These are phyloP conservation scores for Botryotinia narcissicola DNA, from an alignment of 2,329 filamentous ascomycete genomes.

Conservation along the genomic window DNA sequence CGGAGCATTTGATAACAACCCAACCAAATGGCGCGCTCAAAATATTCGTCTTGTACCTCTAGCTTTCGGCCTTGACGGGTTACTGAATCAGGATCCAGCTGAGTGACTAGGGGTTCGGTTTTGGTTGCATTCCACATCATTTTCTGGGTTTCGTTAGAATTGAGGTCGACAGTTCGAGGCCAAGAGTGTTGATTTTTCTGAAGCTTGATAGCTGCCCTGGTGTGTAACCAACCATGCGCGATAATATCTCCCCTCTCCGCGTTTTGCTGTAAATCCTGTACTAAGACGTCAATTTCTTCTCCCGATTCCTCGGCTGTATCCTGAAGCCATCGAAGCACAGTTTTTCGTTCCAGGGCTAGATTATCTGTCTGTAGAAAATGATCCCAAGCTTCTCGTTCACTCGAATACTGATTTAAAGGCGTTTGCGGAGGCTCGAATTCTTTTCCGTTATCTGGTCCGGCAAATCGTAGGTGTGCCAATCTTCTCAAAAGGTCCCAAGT, in stretches of 20 bases:
- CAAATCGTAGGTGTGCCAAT: slow-evolving; percentile 64
- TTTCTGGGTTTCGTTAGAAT: slow-evolving; percentile 54
- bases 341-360: slow-evolving; percentile 71
- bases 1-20: slow-evolving; percentile 92
- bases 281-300: slow-evolving; percentile 71
- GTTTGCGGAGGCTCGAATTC: slow-evolving; percentile 25
- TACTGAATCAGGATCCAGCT: slow-evolving; percentile 89
- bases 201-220: slow-evolving; percentile 83
- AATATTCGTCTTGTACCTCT: slow-evolving; percentile 80
- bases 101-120: slow-evolving; percentile 70
- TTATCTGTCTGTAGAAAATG: slow-evolving; percentile 73
- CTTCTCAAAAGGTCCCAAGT: slow-evolving; percentile 81
- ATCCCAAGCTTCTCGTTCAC: slow-evolving; percentile 63
- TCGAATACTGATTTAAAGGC: slow-evolving; percentile 52
- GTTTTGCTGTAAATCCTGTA: slow-evolving; percentile 71
- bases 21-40: slow-evolving; percentile 87
- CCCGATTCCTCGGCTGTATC: slow-evolving; percentile 65
- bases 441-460: slow-evolving; percentile 36
- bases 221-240: slow-evolving; percentile 89
- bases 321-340: slow-evolving; percentile 84
- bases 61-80: slow-evolving; percentile 73
- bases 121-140: slow-evolving; percentile 56
- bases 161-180: slow-evolving; percentile 62
- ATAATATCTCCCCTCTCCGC: slow-evolving; percentile 79
- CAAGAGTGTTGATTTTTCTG: slow-evolving; percentile 76